phyloP scores from a whole-genome alignment of 306 rosid species.

The Castanea sativa region DNA sequence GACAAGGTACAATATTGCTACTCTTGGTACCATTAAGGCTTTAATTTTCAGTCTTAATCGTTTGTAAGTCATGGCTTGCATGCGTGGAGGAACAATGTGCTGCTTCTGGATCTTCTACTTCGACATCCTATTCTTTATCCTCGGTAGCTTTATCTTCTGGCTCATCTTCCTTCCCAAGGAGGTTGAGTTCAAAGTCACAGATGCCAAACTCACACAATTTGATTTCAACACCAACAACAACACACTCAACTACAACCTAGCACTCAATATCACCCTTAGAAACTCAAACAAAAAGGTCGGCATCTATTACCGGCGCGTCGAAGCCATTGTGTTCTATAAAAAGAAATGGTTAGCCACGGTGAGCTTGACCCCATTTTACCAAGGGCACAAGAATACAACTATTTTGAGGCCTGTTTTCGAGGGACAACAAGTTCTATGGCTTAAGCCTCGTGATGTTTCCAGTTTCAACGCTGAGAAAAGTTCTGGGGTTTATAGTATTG shows the following conservation, averaged over 20 bases:
- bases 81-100: no score
- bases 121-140: no score
- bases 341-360: slow-evolving; percentile 29
- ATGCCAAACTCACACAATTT: background rate
- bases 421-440: slow-evolving; percentile 36
- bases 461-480: slow-evolving; percentile 34
- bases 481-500: slow-evolving; percentile 39
- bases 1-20: no score
- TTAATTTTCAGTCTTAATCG: no score
- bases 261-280: slow-evolving; percentile 44
- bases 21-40: no score
- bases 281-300: slow-evolving; percentile 70
- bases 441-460: slow-evolving; percentile 7
- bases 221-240: background rate
- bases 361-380: slow-evolving; percentile 37
- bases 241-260: slow-evolving; percentile 38
- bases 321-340: slow-evolving; percentile 45
- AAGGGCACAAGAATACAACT: slow-evolving; percentile 59
- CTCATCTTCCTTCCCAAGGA: no score
- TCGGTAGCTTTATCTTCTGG: no score
- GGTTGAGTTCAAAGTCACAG: background rate
- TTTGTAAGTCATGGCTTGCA: no score
- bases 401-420: slow-evolving; percentile 29
- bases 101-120: no score
- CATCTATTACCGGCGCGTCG: slow-evolving; percentile 55